phyloP scores from a whole-genome alignment of 2,329 filamentous ascomycete genomes.

The Aspergillus persii region DNA sequence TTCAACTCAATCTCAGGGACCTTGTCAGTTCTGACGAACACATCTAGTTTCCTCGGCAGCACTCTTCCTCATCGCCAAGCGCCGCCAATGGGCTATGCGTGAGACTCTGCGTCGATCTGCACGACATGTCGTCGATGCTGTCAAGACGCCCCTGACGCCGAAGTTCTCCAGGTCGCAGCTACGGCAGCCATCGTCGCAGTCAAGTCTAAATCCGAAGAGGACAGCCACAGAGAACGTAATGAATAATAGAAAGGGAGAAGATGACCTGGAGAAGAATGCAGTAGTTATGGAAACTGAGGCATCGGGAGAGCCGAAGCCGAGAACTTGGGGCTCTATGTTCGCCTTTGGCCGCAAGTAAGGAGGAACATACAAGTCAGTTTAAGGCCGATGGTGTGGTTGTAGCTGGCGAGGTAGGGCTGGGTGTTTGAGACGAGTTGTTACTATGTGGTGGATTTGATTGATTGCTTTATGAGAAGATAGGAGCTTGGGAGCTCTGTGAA shows the following conservation, averaged over 20 bases:
- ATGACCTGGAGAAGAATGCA: slow-evolving; percentile 6
- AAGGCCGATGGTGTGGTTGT: not conserved
- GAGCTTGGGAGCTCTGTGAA: not conserved
- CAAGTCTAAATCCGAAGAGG: not conserved
- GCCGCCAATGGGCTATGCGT: slow-evolving; percentile 20
- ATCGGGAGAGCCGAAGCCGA: not conserved
- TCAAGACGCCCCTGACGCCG: slow-evolving; percentile 17
- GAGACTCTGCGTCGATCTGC: slow-evolving; percentile 16
- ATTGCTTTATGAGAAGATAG: not conserved
- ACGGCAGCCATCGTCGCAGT: not conserved
- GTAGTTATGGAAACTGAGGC: not conserved
- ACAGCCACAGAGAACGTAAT: not conserved
- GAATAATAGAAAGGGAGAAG: not conserved
- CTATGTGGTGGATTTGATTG: not conserved
- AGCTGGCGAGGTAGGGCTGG: not conserved
- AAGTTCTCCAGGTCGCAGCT: slow-evolving; percentile 12
- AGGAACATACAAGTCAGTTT: not conserved
- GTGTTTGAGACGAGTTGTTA: not conserved
- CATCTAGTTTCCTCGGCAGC: slow-evolving; percentile 16
- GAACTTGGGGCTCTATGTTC: slow-evolving; percentile 2
- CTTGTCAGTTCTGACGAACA: not conserved
- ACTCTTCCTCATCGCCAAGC: slow-evolving; percentile 20
- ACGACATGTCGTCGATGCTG: slow-evolving; percentile 13
- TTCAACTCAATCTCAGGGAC: too few species aligned
- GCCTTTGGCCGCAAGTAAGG: not conserved